Evolutionary conservation across 345 rosid species (phyloP).

Genomic region (Garcia nutans): DNA sequence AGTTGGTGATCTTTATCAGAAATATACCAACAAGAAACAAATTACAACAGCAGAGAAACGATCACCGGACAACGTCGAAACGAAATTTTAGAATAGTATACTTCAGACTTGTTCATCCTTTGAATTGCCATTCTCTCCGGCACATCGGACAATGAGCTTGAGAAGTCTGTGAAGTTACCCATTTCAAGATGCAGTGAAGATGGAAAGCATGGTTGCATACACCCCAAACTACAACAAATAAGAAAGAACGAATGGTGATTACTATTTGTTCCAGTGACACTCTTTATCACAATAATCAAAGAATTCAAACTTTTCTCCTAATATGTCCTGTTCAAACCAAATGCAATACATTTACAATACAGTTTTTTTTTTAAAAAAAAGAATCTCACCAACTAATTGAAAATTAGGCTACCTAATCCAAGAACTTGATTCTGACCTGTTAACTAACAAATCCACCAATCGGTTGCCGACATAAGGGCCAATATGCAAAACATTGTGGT

Average conservation of each 20-base stretch:
- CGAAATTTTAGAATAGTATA: neutral
- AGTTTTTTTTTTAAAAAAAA: no score
- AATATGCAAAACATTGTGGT: neutral
- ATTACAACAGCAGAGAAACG: no score
- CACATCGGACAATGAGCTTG: slow-evolving; percentile 96
- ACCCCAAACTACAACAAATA: slow-evolving; percentile 30
- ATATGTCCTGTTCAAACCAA: neutral
- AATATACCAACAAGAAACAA: no score
- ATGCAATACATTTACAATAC: neutral
- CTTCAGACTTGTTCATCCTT: slow-evolving; percentile 12
- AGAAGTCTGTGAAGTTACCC: slow-evolving; percentile 87
- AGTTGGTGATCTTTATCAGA: no score
- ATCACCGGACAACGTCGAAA: no score
- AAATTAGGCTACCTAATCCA: neutral
- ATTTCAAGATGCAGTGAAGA: slow-evolving; percentile 92
- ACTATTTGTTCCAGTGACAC: neutral
- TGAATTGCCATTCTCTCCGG: slow-evolving; percentile 45
- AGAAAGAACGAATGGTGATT: neutral
- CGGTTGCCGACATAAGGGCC: neutral
- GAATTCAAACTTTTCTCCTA: neutral
- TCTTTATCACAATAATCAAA: neutral
- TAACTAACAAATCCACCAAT: neutral
- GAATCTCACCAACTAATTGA: neutral
- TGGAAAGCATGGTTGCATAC: slow-evolving; percentile 52
- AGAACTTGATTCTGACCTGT: neutral